Percentiles rank a stretch among this genome's conserved stretches.
These are phyloP conservation scores for Magnolia sinica DNA, from an alignment of 164 flowering plant genomes.

Conservation along the genomic window DNA sequence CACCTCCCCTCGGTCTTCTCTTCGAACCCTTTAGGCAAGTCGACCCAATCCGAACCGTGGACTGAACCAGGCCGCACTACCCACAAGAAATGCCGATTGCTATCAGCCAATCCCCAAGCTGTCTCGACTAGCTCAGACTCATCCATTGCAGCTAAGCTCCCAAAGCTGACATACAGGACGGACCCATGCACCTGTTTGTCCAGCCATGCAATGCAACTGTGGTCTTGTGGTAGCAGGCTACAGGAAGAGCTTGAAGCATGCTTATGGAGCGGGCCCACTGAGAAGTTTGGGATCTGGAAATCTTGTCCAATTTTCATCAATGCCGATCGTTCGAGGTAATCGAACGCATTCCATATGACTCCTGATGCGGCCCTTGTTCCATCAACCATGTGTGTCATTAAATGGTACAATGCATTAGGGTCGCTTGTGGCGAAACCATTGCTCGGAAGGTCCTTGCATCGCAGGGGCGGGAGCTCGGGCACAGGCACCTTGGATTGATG, in stretches of 20 bases:
- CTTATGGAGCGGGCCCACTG: slow-evolving; percentile 37
- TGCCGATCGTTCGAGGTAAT: slow-evolving; percentile 32
- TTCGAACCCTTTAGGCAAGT: slow-evolving; percentile 25
- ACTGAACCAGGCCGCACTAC: slow-evolving; percentile 16
- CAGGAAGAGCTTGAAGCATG: neutral
- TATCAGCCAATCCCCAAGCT: slow-evolving; percentile 39
- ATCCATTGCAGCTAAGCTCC: slow-evolving; percentile 41
- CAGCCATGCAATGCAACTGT: slow-evolving; percentile 58
- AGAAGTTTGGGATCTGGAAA: slow-evolving; percentile 21
- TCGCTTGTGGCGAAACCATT: neutral
- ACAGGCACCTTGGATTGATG: neutral
- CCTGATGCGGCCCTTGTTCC: slow-evolving; percentile 22
- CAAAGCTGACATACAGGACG: slow-evolving; percentile 66
- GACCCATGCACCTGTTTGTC: slow-evolving; percentile 37
- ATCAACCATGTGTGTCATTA: neutral
- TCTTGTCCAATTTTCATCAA: slow-evolving; percentile 3
- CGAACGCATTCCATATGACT: slow-evolving; percentile 33
- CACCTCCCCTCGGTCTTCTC: slow-evolving; percentile 31
- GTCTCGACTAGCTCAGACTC: slow-evolving; percentile 22
- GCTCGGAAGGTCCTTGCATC: slow-evolving; percentile 2
- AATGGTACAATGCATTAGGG: neutral
- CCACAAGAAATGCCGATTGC: slow-evolving; percentile 45
- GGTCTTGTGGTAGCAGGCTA: slow-evolving; percentile 49
- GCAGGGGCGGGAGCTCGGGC: neutral
- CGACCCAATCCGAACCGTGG: neutral